Evolutionary conservation across 2,329 filamentous ascomycete genomes (phyloP), one percentile per base, ranked within the genome.

Genomic region (Microcyclospora tardicrescens): DNA sequence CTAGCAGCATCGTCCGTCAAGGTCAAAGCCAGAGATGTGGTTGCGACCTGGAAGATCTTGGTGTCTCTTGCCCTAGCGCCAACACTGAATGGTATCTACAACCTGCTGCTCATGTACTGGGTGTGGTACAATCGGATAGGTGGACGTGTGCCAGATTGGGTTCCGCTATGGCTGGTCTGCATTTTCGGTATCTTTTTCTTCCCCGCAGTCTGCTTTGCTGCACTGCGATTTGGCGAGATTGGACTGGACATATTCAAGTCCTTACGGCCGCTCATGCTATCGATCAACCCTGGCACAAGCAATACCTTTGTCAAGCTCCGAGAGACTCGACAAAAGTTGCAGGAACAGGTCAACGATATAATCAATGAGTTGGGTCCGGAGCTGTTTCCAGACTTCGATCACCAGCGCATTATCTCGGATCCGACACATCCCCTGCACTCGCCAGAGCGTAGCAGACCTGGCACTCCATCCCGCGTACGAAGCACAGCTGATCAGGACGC

Each of bases 181-280:
- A 58, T 84, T 9, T 73, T 77, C 30, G 82, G 86, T 36, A 79
- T 84, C 65, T 69, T 84, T 35, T 66, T 93, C 48, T 94, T 94
- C 68, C 82, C 87, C 5, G 73, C 78, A 16, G 81, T 95, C 51
- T 95, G 87, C 0, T 95, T 93, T 60, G 87, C 86, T 4, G 85
- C 91, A 6, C 77, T 98, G 37, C 81, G 91, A 10, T 93, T 96
- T 49, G 91, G 91, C 34, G 91, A 98, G 64, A 81, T 93, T n/a
- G 91, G 89, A 37, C 95, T 98, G 86, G 91, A 98, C 57, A 95
- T 98, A 40, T 68, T 91, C 65, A 98, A 96, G 63, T 96, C 89
- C 0, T 72, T 98, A 12, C 77, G 85, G 9, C 91, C 91, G 5
- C 73, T 98, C 9, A 68, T 93, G 34, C 70, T 95, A 28, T 91